Base-by-base conservation (phyloP, 768 basidiomycete genomes). In the Goffeauzyma gilvescens region DNA sequence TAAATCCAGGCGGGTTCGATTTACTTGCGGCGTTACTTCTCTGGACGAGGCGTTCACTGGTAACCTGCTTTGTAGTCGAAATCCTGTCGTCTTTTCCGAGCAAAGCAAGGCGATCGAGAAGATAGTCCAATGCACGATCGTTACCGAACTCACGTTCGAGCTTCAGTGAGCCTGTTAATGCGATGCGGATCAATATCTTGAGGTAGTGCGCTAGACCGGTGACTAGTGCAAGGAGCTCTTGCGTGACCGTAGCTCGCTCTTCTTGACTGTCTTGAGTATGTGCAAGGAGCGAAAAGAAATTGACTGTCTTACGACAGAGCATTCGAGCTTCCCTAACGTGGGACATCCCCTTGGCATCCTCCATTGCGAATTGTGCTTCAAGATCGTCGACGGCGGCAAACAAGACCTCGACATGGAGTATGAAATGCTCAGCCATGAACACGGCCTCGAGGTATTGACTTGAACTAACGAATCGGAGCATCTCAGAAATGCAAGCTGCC, bases 201-300 rank as follows among this genome's bases (percentile, higher is more conserved):
- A 98, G 78, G 65, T 98, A 96, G 65, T 98, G 93, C 5, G 93
- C 93, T 26, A 98, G 72, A n/a, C 93, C 90, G 0, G 93, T 98
- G 50, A 98, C 93, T 36, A 98, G 76, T 14, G 89, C 86, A 26
- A 96, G 76, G 10, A 98, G 70, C 55, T 96, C 93, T 65, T 95
- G 84, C 14, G 89, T 95, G 78, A 96, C 89, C 45, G 81, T 77
- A 10, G 82, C 74, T 26, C 82, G 83, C 3, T 84, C 81, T 62
- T 90, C 84, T 5, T 44, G 49, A 12, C 33, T 32, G 23, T 52
- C 50, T 64, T 90, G 86, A 18, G 86, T 89, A 63, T 89, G 86
- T 6, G 90, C 95, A 35, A 98, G 69, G 27, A 95, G 69, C 15
- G 86, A 93, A 67, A 98, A 95, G 42, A 98, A 75, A 67, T 96